Conservation (phyloP, 495 filamentous ascomycete species). For the Tetracladium marchalianum region DNA sequence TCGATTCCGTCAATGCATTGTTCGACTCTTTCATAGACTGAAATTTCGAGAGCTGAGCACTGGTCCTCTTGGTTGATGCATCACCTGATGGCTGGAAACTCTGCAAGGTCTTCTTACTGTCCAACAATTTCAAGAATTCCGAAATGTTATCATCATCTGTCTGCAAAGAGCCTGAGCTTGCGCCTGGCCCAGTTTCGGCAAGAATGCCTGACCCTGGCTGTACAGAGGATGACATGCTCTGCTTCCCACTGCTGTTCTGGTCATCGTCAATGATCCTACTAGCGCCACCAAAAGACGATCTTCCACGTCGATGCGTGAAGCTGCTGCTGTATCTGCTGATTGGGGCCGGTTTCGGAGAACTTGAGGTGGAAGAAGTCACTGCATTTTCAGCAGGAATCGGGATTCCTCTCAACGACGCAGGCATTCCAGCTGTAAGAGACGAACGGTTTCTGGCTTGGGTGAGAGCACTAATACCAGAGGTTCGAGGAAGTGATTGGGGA, state of each 20-base stretch:
- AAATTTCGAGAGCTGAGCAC: slow-evolving; percentile 64
- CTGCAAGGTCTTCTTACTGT: slow-evolving; percentile 67
- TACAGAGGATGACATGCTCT: slow-evolving; percentile 65
- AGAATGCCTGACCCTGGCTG: slow-evolving; percentile 81
- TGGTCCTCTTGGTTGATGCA: slow-evolving; percentile 48
- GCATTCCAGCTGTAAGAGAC: slow-evolving; percentile 53
- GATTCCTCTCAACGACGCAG: slow-evolving; percentile 49
- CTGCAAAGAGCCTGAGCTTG: slow-evolving; percentile 69
- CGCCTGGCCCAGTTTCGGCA: slow-evolving; percentile 57
- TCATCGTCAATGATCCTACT: slow-evolving; percentile 69
- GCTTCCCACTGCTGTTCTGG: slow-evolving; percentile 75
- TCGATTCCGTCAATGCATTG: slow-evolving; percentile 73
- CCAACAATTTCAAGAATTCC: slow-evolving; percentile 81
- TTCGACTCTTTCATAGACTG: slow-evolving; percentile 81
- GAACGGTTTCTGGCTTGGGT: slow-evolving; percentile 58
- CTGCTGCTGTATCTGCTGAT: slow-evolving; percentile 69
- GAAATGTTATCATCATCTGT: slow-evolving; percentile 87
- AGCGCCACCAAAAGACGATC: slow-evolving; percentile 61
- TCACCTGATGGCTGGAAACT: slow-evolving; percentile 55
- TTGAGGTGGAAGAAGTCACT: slow-evolving; percentile 49
- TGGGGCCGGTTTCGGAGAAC: slow-evolving; percentile 65
- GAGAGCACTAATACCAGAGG: slow-evolving; percentile 41
- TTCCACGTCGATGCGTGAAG: slow-evolving; percentile 73
- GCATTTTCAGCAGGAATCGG: slow-evolving; percentile 45
- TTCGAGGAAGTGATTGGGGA: slow-evolving; percentile 46